These are phyloP conservation scores for Beauveria sp. DNA, from an alignment of 2,329 filamentous ascomycete species.

Conservation along the genomic window DNA sequence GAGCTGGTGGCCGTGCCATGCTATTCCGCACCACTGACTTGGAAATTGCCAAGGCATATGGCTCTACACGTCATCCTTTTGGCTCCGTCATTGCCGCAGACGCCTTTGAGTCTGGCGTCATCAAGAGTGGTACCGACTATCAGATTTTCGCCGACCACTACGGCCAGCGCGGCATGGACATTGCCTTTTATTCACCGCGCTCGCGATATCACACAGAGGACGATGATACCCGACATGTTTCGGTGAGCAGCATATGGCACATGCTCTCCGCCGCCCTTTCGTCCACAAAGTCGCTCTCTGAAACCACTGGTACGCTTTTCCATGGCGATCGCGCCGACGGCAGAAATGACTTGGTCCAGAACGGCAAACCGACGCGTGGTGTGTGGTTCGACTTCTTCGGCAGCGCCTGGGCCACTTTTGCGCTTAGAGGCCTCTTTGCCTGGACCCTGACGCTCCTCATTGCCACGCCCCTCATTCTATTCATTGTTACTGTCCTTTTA, in stretches of 20 bases:
- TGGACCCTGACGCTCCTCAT: constrained; percentile 79
- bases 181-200: constrained; percentile 84
- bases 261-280: constrained; percentile 82
- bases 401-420: constrained; percentile 67
- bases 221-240: constrained; percentile 76
- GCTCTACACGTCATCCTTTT: constrained; percentile 65
- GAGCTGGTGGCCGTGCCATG: constrained; percentile 79
- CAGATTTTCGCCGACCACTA: constrained; percentile 69
- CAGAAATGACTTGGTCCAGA: constrained; percentile 53
- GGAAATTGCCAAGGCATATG: constrained; percentile 76
- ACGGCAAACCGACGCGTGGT: constrained; percentile 58
- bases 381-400: constrained; percentile 97
- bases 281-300: constrained; percentile 64
- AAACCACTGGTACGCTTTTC: constrained; percentile 60
- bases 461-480: constrained; percentile 65
- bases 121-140: constrained; percentile 86
- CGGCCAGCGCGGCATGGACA: constrained; percentile 79
- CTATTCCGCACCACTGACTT: constrained; percentile 84
- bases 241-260: constrained; percentile 70
- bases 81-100: constrained; percentile 76
- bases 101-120: constrained; percentile 70
- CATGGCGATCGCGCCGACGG: constrained; percentile 48
- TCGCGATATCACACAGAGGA: constrained; percentile 85
- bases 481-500: constrained; percentile 61
- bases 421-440: constrained; percentile 76